Evolutionary conservation across 768 basidiomycete species (phyloP), one percentile per base, ranked within the genome.

Genomic region (Tricholoma sp.): DNA sequence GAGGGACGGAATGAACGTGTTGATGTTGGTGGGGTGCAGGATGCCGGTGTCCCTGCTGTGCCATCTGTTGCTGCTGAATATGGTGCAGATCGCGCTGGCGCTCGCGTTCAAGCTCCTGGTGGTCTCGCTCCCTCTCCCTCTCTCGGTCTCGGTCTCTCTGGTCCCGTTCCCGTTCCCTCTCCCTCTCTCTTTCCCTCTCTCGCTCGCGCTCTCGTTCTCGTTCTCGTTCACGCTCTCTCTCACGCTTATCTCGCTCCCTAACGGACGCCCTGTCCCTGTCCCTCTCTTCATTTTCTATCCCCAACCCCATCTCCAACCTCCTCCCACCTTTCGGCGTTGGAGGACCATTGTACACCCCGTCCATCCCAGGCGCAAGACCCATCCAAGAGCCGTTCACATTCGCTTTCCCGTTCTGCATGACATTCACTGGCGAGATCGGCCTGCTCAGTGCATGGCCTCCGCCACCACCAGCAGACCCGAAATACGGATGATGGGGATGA

Each of bases 351-450:
- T 68, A 67, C 9, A 66, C 54, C 4, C 60, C 53, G 24, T 63
- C 60, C 61, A 65, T 63, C 6, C 74, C 75, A 60, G 70, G 66
- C 14, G 70, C 69, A 45, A 61, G 46, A 14, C 72, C 73, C 60
- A 72, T 68, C 76, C 76, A 74, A 21, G 65, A 61, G 32, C 73
- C 73, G 60, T 73, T 73, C 16, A 61, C 62, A n/a, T 59, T 54
- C 35, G 63, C 58, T 43, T 59, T 57, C 41, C 72, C 73, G 50
- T 73, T 73, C 11, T 67, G 57, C 37, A 68, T 50, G 24, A 69
- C 57, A 39, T 66, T 69, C 22, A 71, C 67, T 21, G 77, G 76
- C n/a, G 76, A 76, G 5, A 45, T 27, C 1, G 53, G 39, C 22
- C 53, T 45, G 18, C 53, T 54, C 45, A 43, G 5, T 2, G 41